Evolutionary conservation across 352 stramenopile genomes (phyloP), one percentile per base, ranked within the genome.

Genomic region (Aphanomyces euteiches): DNA sequence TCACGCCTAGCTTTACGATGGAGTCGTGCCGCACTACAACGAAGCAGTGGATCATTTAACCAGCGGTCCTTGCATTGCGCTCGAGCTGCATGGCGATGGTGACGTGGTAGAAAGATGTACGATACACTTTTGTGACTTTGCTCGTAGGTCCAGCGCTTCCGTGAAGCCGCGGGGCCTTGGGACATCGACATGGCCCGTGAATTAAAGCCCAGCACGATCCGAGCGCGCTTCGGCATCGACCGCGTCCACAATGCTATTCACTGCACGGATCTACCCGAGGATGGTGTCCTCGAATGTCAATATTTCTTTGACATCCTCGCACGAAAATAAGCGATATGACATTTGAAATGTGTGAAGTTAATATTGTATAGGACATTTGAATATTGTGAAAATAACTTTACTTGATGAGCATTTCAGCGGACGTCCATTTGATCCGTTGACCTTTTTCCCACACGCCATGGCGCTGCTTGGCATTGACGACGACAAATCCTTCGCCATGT

Each of bases 241-340:
- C 79, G 82, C 47, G 83, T 97, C 57, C 79, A 82, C 47, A 98
- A 97, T 72, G 93, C 86, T 10, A 83, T 98, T 19, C 93, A 98
- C 72, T 98, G 91, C 83, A 98, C 94, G 0, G 94, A 98, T 72
- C 74, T 98, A 8, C 67, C 79, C 1, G 92, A 97, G 48, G 93
- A 98, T 76, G 92, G 91, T 36, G 74, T 88, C 17, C 78, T 95
- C 38, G 94, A 98, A 75, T 95, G 79, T 57, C 80, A 96, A 63
- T 98, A 97, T 74, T 97, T 98, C 72, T 98, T 98, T 74, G 85
- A 97, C 70, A 89, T 98, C n/a, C 77, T 98, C 28, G 90, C 90
- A 47, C 64, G 64, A 13, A 70, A 70, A 53, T 70, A 63, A 61
- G 36, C 15, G 57, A 21, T 43, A 60, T 43, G 7, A 57, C 28